Base-by-base conservation (phyloP, 352 stramenopile species). In the Peronospora farinosa region DNA sequence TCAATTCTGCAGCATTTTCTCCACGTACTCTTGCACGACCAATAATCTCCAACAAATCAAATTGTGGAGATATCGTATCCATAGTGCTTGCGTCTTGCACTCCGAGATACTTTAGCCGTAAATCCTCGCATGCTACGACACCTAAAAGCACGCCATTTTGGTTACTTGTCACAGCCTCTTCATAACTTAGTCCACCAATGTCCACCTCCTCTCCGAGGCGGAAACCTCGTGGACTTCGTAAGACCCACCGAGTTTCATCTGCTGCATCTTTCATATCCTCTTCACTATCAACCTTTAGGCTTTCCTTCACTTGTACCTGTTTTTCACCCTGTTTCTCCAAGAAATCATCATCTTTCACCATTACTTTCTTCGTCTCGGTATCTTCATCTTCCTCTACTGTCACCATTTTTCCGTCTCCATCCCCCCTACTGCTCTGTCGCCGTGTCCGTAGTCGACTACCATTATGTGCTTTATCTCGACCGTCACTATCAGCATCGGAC, bases 31-130 rank as follows among this genome's bases (percentile, higher is more conserved):
- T 61, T 0, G 75, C 61, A 5, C 73, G 76, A 10, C 78, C 82
- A 30, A 93, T 80, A 39, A 91, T 69, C 49, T 93, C 82, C 9
- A 93, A 64, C 32, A 93, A 17, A 40, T 91, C 82, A 41, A 88
- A 88, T 48, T 86, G 72, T 2, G 69, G 74, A 12, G 74, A 86
- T 9, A 77, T 70, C 8, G 68, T 78, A 30, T 90, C 80, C 7
- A 88, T 70, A 0, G 38, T 50, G 17, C 43, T 81, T 1, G 68
- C 49, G 36, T 88, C 74, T 6, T 78, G 42, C 1, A 89, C 69
- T 1, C 79, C 82, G 7, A 93, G 47, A 51, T 78, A 84, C 32
- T 86, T 76, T 10, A 93, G 60, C 17, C 82, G 63, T 23, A 88
- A 51, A 27, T 81, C 60, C 23, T 84, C 63, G 28, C 74, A 86